Base-by-base conservation (phyloP, 192 early-diverging fungal genomes). In the Dissophora ornata region DNA sequence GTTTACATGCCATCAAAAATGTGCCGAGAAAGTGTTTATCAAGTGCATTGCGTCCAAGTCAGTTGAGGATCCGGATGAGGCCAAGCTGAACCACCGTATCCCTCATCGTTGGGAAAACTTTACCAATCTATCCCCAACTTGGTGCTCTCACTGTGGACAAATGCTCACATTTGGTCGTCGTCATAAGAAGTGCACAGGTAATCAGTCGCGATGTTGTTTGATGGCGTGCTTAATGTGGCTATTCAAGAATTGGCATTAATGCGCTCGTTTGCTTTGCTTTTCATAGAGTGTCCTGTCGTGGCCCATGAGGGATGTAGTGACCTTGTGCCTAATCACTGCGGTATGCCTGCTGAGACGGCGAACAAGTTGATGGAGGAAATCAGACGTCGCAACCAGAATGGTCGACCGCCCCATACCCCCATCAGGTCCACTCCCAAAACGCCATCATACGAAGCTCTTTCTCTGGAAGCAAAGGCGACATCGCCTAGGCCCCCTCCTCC, bases 71-170 rank as follows among this genome's bases (percentile, higher is more conserved):
- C 74, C 81, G 5, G 93, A 94, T 24, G 87, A 88, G 30, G 86
- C 85, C 18, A 87, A 91, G 36, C 75, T 95, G 29, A 89, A 93
- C 15, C 97, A 99, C 79, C 87, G 91, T 29, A 99, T 99, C 73
- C 97, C 96, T 21, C 97, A 99, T 86, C 91, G 97, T 47, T 98
- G 95, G 67, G 93, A 96, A 62, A 83, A 80, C n/a, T 83, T 91
- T 19, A 90, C 89, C 24, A 95, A 91, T 58, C 84, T 96, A 50
- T 90, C 88, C 16, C 90, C 93, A 33, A 90, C 90, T 74, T 99
- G 97, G 97, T 99, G 97, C 71, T 94, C 89, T 67, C 97, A 99
- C 81, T 99, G 97, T 84, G 97, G 97, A 19, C 93, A 89, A 45
- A 94, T 99, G 93, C 88, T 99, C 29, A 87, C 97, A 19, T 83